These are phyloP conservation scores for Mycena chlorophos DNA, from an alignment of 768 basidiomycete genomes.

Conservation along the genomic window DNA sequence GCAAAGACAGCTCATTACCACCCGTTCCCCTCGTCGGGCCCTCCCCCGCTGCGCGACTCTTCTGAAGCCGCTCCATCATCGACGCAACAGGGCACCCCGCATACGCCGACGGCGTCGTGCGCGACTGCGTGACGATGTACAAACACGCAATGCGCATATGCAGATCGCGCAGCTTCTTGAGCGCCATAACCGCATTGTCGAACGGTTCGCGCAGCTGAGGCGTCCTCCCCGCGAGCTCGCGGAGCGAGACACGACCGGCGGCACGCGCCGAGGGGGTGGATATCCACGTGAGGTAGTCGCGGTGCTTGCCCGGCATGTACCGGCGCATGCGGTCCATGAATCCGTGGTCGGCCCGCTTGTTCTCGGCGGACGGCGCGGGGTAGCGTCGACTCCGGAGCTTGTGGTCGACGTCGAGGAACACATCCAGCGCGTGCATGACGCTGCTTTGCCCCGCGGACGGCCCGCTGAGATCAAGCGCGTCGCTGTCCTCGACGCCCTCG, in stretches of 20 bases:
- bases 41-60: conserved; percentile 38
- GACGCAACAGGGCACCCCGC: conserved; percentile 54
- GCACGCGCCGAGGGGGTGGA: conserved; percentile 46
- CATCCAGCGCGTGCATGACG: conserved; percentile 81
- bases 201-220: conserved; percentile 71
- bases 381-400: conserved; percentile 69
- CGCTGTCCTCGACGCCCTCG: conserved; percentile 66
- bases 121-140: conserved; percentile 86
- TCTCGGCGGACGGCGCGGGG: conserved; percentile 64
- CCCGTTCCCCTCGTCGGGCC: conserved; percentile 82
- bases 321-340: conserved; percentile 94
- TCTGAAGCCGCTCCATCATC: conserved; percentile 52
- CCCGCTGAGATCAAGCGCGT: conserved; percentile 70
- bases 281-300: conserved; percentile 77
- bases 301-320: conserved; percentile 94
- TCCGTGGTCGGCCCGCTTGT: conserved; percentile 65
- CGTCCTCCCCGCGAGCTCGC: conserved; percentile 57
- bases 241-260: conserved; percentile 39
- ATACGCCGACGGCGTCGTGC: conserved; percentile 48
- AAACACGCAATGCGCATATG: conserved; percentile 89
- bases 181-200: conserved; percentile 71
- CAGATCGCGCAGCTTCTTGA: conserved; percentile 81
- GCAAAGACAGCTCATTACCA: conserved; percentile 76
- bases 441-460: conserved; percentile 95
- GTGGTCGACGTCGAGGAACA: conserved; percentile 89